Base-by-base conservation (phyloP, 1,284 basidiomycete species). In the Ustilago sp. region DNA sequence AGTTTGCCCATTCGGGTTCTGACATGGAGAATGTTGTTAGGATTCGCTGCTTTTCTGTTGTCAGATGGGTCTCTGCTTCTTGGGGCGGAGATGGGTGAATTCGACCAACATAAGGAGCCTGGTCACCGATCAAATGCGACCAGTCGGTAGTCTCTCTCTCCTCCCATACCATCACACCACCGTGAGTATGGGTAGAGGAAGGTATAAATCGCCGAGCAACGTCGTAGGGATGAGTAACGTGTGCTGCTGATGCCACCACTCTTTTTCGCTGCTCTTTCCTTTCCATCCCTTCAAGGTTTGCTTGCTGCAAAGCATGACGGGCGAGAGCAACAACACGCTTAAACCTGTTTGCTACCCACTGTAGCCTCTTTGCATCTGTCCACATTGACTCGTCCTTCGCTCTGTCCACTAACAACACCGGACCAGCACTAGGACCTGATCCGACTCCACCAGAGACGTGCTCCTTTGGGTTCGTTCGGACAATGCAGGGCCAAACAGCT, bases 401-500 rank as follows among this genome's bases (percentile, higher is more conserved):
- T 12, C 83, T 62, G 53, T 85, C 80, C 0, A 85, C 76, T 28
- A 81, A 15, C 36, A 63, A 41, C 36, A 69, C 71, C 19, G 63
- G 56, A 6, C 59, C 58, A 3, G 31, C 55, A 31, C 45, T 19
- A 7, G 43, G 43, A 45, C 43, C 19, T 45, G 43, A 45, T 6
- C n/a, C n/a, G 43, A 6, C 59, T 1, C 48, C 31, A 8, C 58
- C 61, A 3, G 70, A 61, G 7, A 58, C 19, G 8, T 68, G 43
- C 70, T 73, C 70, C 23, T 67, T 74, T 6, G 72, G 68, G n/a
- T 66, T 72, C 4, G 79, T 77, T 1, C 79, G 64, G 19, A 85
- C 69, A 7, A 77, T 68, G 43, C 82, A 80, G 8, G 84, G 84
- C 84, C 84, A 86, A 12, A 84, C 79, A 3, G 72, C 68, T 53